Base-by-base conservation (phyloP, 2,329 filamentous ascomycete genomes). In the Talaromyces albobiverticillius region DNA sequence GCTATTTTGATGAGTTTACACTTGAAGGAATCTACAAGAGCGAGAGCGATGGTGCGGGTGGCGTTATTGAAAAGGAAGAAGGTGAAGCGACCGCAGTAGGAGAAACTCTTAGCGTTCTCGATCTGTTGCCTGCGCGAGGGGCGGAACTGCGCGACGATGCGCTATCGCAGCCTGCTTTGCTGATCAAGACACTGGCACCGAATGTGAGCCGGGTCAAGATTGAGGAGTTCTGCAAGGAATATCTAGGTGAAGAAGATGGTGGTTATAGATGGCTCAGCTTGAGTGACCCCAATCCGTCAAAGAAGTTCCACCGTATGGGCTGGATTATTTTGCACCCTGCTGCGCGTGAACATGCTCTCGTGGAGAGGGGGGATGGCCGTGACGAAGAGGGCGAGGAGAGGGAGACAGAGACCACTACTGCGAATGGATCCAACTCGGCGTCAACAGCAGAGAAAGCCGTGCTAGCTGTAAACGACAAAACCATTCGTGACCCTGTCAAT, bases 121-220 rank as follows among this genome's bases (percentile, higher is more conserved):
- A 97, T 69, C 78, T 97, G 46, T 83, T 97, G 13, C 91, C 94
- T 31, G 86, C 86, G 38, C 85, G 84, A 60, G 90, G 89, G 25
- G 90, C 89, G 46, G 93, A 97, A 60, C 82, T 97, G 49, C 86
- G 90, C 34, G 94, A 99, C 66, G 92, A 96, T 61, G 89, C 88
- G 46, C 82, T 94, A 29, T 86, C 87, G 61, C 90, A 95, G 69
- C 94, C 94, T 13, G 96, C 95, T 0, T 80, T 99, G 16, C 83
- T 99, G 45, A 96, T 99, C 79, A 99, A 99, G 77, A 99, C 94
- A 0, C 91, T 99, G 65, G 93, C 94, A 4, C 94, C 94, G 7
- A 95, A 95, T 56, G 94, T 99, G 59, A 96, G 90, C 65, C 88
- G 94, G 36, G 85, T 89, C 47, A 97, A 96, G 65, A 83, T 99